These are phyloP conservation scores for Astrothelium macrocarpum DNA, from an alignment of 495 filamentous ascomycete genomes.

Conservation along the genomic window DNA sequence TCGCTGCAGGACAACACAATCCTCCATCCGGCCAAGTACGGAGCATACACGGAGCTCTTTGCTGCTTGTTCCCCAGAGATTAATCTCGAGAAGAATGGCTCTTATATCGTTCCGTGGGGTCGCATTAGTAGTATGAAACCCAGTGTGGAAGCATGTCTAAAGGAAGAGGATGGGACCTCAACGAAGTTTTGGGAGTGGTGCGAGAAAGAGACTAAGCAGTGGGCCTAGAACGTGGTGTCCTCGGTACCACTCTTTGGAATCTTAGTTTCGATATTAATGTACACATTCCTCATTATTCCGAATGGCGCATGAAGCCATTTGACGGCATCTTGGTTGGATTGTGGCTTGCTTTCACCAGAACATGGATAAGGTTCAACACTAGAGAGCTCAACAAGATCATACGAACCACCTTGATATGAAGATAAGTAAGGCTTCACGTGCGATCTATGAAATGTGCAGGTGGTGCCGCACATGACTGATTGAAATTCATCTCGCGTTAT, in stretches of 20 bases:
- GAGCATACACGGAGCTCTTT: constrained; percentile 29
- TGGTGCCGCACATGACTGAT: neutral
- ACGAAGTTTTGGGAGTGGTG: constrained; percentile 31
- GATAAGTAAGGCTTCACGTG: too few relatives aligned
- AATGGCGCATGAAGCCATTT: neutral
- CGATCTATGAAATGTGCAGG: too few relatives aligned
- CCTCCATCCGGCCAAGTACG: constrained; percentile 17
- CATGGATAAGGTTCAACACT: neutral
- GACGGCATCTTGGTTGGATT: neutral
- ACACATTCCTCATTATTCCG: neutral
- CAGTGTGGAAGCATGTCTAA: constrained; percentile 21
- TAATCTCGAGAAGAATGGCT: constrained; percentile 19
- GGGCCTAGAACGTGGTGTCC: neutral
- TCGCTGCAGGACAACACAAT: neutral
- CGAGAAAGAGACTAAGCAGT: constrained; percentile 21
- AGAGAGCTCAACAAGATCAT: neutral
- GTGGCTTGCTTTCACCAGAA: neutral
- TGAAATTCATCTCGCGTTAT: neutral
- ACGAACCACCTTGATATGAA: too few relatives aligned
- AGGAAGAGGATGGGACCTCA: constrained; percentile 19
- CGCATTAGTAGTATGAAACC: constrained; percentile 18
- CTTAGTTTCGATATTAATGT: neutral
- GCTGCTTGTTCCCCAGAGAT: constrained; percentile 24
- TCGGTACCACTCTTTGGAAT: neutral
- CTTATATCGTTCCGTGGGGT: constrained; percentile 31